Conservation (phyloP, 345 rosid genomes). For the Capsella bursapastoris region DNA sequence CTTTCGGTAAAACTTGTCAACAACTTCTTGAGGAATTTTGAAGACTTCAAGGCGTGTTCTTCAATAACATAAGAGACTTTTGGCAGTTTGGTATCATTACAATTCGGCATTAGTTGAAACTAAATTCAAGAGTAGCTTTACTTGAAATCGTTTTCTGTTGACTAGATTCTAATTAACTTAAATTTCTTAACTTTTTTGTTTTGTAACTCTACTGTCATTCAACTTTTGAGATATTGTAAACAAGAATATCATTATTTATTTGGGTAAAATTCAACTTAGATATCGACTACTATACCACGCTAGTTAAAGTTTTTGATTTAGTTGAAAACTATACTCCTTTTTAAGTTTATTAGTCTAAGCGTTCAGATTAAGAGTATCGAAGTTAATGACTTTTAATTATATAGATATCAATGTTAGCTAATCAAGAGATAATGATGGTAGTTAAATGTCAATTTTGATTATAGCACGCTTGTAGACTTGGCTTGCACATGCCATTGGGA, state of each 20-base stretch:
- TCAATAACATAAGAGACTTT: no score
- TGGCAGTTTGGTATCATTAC: no score
- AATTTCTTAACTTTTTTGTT: no score
- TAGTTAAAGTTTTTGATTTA: not conserved
- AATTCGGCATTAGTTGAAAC: no score
- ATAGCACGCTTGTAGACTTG: constrained; percentile 22
- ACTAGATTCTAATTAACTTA: no score
- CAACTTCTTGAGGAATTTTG: no score
- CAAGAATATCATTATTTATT: not conserved
- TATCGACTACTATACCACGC: not conserved
- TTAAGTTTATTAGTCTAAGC: not conserved
- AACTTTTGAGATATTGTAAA: no score
- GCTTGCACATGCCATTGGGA: not conserved
- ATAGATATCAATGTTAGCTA: not conserved
- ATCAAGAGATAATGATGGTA: constrained; percentile 8
- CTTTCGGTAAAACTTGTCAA: no score
- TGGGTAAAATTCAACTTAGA: not conserved
- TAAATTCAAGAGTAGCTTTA: no score
- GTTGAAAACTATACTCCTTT: not conserved
- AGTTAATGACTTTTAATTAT: not conserved
- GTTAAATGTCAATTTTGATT: constrained; percentile 12
- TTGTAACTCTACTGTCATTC: no score
- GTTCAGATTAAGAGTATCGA: not conserved
- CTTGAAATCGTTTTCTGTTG: no score
- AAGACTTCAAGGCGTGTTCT: no score